A percentile compares a stretch with the other conserved stretches of the same genome.
phyloP scores from a whole-genome alignment of 495 filamentous ascomycete genomes.

The Cercophora newfieldiana region DNA sequence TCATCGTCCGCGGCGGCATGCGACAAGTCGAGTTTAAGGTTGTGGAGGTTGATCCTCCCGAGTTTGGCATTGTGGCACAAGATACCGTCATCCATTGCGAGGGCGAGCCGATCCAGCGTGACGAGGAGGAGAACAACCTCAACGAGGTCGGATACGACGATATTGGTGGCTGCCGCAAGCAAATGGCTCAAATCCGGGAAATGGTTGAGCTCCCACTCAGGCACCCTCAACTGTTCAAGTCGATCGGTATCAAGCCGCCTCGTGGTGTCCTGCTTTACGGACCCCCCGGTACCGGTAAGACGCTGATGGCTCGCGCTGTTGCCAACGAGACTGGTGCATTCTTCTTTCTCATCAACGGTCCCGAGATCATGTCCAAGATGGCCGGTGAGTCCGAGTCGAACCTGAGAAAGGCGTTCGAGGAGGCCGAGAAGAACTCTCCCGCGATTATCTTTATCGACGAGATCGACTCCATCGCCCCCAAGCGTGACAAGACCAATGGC shows the following conservation, averaged over 20 bases:
- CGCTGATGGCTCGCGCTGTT: slow-evolving; percentile 96
- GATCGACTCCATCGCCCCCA: slow-evolving; percentile 97
- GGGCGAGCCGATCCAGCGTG: slow-evolving; percentile 96
- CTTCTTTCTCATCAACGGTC: slow-evolving; percentile 99
- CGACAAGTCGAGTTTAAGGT: slow-evolving; percentile 99
- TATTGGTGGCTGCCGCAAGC: slow-evolving; percentile 98
- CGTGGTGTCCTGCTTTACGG: slow-evolving; percentile 98
- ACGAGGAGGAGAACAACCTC: slow-evolving; percentile 97
- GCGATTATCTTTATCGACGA: slow-evolving; percentile 99
- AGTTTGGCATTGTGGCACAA: slow-evolving; percentile 97
- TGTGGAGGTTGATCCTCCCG: slow-evolving; percentile 95
- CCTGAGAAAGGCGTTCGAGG: slow-evolving; percentile 94
- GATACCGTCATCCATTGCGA: slow-evolving; percentile 99
- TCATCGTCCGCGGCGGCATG: slow-evolving; percentile 97
- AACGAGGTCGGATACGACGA: slow-evolving; percentile 99
- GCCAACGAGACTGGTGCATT: slow-evolving; percentile 98
- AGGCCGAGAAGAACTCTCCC: slow-evolving; percentile 98
- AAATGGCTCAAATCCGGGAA: slow-evolving; percentile 99
- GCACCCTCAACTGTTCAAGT: slow-evolving; percentile 99
- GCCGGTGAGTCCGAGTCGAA: slow-evolving; percentile 98
- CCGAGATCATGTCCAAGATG: slow-evolving; percentile 99
- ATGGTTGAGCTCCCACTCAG: slow-evolving; percentile 95
- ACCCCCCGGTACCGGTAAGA: slow-evolving; percentile 98
- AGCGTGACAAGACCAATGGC: slow-evolving; percentile 99
- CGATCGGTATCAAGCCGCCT: slow-evolving; percentile 98